Conservation (phyloP, 2,329 filamentous ascomycete species). For the Monilinia laxa region DNA sequence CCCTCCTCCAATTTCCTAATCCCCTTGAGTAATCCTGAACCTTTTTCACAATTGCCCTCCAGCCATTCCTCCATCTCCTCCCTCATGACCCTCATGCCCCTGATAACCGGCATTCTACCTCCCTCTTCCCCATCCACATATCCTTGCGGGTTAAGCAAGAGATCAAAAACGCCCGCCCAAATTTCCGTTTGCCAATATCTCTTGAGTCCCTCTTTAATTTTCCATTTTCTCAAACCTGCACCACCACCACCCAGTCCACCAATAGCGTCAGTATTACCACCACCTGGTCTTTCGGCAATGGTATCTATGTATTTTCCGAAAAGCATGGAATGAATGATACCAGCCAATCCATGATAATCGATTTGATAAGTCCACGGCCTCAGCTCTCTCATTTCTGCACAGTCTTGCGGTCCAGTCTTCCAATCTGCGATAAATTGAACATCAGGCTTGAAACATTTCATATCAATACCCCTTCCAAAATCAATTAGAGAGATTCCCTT, state of each 20-base stretch:
- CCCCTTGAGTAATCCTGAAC: slow-evolving; percentile 68
- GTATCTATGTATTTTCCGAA: slow-evolving; percentile 97
- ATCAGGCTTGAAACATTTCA: slow-evolving; percentile 73
- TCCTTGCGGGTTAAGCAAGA: slow-evolving; percentile 78
- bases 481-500: slow-evolving; percentile 89
- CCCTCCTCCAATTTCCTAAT: slow-evolving; percentile 60
- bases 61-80: slow-evolving; percentile 84
- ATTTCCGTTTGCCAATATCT: slow-evolving; percentile 95
- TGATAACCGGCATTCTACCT: slow-evolving; percentile 68
- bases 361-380: slow-evolving; percentile 97
- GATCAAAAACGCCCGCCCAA: slow-evolving; percentile 78
- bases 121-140: slow-evolving; percentile 65
- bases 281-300: slow-evolving; percentile 44
- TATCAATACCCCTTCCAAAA: slow-evolving; percentile 92
- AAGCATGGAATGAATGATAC: slow-evolving; percentile 81
- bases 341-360: slow-evolving; percentile 91
- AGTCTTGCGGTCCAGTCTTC: slow-evolving; percentile 85
- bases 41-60: slow-evolving; percentile 77
- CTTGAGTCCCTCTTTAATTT: slow-evolving; percentile 80
- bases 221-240: slow-evolving; percentile 61
- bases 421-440: slow-evolving; percentile 94
- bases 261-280: slow-evolving; percentile 50
- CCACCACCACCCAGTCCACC: slow-evolving; percentile 46
- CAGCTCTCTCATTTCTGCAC: slow-evolving; percentile 91
- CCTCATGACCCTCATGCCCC: slow-evolving; percentile 65